phyloP scores from a whole-genome alignment of 192 early-diverging fungal genomes.

The Radiomyces spectabilis region DNA sequence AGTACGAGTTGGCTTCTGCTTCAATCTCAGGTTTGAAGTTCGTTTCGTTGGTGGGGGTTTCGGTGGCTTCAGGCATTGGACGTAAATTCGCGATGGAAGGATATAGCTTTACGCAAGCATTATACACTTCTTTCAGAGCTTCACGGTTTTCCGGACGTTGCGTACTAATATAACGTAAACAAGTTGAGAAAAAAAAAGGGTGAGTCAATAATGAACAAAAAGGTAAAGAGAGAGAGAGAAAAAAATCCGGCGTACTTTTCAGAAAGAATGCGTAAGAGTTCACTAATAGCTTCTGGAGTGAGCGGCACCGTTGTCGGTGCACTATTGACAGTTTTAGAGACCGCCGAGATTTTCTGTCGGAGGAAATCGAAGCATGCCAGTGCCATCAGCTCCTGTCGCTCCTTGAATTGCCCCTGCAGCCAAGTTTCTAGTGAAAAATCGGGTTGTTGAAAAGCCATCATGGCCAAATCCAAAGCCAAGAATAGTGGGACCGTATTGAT shows the following conservation, averaged over 20 bases:
- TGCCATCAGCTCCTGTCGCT: slow-evolving; percentile 58
- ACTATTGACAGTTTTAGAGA: slow-evolving; percentile 29
- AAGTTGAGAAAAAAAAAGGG: neutral
- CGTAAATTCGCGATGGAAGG: slow-evolving; percentile 36
- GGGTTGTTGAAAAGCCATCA: slow-evolving; percentile 67
- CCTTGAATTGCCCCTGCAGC: slow-evolving; percentile 62
- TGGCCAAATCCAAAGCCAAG: slow-evolving; percentile 76
- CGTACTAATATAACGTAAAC: too few relatives aligned
- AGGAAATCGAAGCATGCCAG: slow-evolving; percentile 72
- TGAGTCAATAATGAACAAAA: neutral
- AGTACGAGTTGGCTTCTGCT: slow-evolving; percentile 66
- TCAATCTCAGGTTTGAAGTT: slow-evolving; percentile 70
- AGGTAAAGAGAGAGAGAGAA: too few relatives aligned
- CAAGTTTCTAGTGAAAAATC: slow-evolving; percentile 81
- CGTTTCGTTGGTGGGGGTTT: slow-evolving; percentile 29
- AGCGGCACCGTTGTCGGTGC: slow-evolving; percentile 41
- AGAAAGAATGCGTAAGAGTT: slow-evolving; percentile 59
- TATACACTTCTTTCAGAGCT: slow-evolving; percentile 50
- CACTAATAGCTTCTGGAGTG: slow-evolving; percentile 55
- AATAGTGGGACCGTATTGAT: slow-evolving; percentile 56
- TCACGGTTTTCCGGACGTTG: slow-evolving; percentile 55
- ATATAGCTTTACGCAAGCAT: slow-evolving; percentile 39
- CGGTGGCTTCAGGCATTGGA: slow-evolving; percentile 37
- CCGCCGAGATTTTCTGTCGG: slow-evolving; percentile 49
- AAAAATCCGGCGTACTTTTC: too few relatives aligned